These are phyloP conservation scores for Geranium rotundifolium DNA, from an alignment of 345 rosid species.

Conservation along the genomic window DNA sequence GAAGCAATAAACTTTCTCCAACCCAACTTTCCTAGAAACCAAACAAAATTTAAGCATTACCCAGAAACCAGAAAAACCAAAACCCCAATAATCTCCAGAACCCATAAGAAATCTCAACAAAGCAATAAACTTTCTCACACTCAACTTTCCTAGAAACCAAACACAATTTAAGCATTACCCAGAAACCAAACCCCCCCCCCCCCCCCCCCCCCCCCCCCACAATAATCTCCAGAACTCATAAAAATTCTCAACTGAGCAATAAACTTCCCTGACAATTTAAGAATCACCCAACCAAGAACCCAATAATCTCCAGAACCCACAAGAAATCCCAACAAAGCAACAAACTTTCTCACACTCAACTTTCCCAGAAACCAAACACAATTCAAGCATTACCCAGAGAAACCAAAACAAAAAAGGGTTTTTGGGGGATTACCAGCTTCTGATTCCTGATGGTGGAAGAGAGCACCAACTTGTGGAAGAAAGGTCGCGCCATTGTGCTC, in stretches of 20 bases:
- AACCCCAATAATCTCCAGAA: not conserved
- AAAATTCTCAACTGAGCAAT: too few species aligned
- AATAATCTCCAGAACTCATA: too few species aligned
- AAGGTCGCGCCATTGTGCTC: slow-evolving; percentile 18
- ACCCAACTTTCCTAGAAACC: too few species aligned
- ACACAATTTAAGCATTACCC: slow-evolving; percentile 1
- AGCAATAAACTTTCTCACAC: not conserved
- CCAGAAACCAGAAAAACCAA: too few species aligned
- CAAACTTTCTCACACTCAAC: not conserved
- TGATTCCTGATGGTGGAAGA: slow-evolving; percentile 15
- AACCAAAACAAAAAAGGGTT: not conserved
- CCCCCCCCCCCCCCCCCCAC: too few species aligned
- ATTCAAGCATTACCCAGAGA: slow-evolving; percentile 1
- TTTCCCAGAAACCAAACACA: slow-evolving; percentile 1
- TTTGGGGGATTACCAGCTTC: slow-evolving; percentile 10
- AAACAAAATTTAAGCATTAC: too few species aligned
- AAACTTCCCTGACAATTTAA: too few species aligned
- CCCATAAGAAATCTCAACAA: not conserved
- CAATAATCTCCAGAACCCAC: not conserved
- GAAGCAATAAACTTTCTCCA: too few species aligned
- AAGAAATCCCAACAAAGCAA: not conserved
- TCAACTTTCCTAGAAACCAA: not conserved
- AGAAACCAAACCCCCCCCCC: not conserved
- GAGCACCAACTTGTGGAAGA: slow-evolving; percentile 19
- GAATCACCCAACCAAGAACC: too few species aligned